Evolutionary conservation across 2,329 filamentous ascomycete genomes (phyloP).

Genomic region (Coniosporium tulheliwenetii): DNA sequence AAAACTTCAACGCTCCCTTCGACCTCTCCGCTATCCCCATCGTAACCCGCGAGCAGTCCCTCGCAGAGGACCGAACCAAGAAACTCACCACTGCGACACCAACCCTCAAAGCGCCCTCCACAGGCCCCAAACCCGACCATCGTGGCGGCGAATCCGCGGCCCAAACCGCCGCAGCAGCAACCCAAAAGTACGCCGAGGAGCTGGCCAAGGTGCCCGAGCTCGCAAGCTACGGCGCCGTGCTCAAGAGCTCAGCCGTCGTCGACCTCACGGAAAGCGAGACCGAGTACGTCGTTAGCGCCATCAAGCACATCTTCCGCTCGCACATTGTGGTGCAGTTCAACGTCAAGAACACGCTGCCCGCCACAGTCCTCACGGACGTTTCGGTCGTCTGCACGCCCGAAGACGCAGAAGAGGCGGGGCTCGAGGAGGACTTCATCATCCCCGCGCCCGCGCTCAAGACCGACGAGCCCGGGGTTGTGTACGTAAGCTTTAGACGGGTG

Average conservation of each 20-base stretch:
- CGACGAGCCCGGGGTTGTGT: conserved; percentile 82
- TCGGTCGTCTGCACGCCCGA: conserved; percentile 72
- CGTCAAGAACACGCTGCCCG: conserved; percentile 90
- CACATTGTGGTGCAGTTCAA: conserved; percentile 93
- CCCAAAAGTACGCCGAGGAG: conserved; percentile 80
- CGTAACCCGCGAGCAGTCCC: conserved; percentile 87
- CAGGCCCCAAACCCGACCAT: conserved; percentile 58
- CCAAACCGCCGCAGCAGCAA: conserved; percentile 54
- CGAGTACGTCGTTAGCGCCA: conserved; percentile 82
- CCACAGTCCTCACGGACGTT: conserved; percentile 80
- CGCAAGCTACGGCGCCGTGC: conserved; percentile 71
- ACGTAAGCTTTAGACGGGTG: conserved; percentile 82
- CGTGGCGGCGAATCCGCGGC: conserved; percentile 58
- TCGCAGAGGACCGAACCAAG: conserved; percentile 91
- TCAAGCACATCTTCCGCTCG: conserved; percentile 98
- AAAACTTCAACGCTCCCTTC: conserved; percentile 72
- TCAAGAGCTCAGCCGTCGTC: conserved; percentile 76
- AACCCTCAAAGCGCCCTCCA: conserved; percentile 82
- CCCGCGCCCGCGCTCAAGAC: conserved; percentile 68
- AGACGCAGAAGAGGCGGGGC: conserved; percentile 53
- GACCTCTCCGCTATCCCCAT: conserved; percentile 83
- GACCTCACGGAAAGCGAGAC: conserved; percentile 95
- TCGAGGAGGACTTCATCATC: conserved; percentile 83
- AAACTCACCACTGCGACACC: conserved; percentile 88
- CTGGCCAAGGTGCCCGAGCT: conserved; percentile 82